Evolutionary conservation across 805 yeast species (phyloP).

Genomic region (Saccharomycopsis fibuligera): DNA sequence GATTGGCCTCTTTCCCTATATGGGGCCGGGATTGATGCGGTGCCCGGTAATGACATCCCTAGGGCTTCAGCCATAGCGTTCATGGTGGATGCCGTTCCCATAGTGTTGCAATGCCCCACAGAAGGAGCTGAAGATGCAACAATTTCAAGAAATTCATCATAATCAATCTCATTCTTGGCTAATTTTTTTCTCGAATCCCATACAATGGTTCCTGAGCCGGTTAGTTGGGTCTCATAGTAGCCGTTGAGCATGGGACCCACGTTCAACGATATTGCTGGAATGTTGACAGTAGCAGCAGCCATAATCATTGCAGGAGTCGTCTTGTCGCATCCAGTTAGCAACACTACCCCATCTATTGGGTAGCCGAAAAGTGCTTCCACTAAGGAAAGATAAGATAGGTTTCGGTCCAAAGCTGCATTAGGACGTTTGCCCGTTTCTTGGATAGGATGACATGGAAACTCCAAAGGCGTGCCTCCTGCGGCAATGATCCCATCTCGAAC

Average conservation of each 20-base stretch:
- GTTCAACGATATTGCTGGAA: slow-evolving; percentile 46
- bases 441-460: slow-evolving; percentile 26
- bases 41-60: slow-evolving; percentile 21
- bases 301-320: slow-evolving; percentile 49
- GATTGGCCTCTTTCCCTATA: slow-evolving; percentile 21
- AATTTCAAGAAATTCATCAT: slow-evolving; percentile 23
- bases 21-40: slow-evolving; percentile 21
- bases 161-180: slow-evolving; percentile 23
- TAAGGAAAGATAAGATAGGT: slow-evolving; percentile 23
- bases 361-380: slow-evolving; percentile 25
- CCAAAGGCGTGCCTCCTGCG: slow-evolving; percentile 24
- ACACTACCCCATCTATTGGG: slow-evolving; percentile 25
- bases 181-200: slow-evolving; percentile 24
- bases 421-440: slow-evolving; percentile 26
- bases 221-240: slow-evolving; percentile 20
- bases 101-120: slow-evolving; percentile 22
- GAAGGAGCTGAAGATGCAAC: slow-evolving; percentile 23
- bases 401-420: slow-evolving; percentile 24
- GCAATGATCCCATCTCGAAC: slow-evolving; percentile 25
- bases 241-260: slow-evolving; percentile 37
- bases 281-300: slow-evolving; percentile 49
- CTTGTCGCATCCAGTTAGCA: slow-evolving; percentile 37
- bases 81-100: slow-evolving; percentile 23
- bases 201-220: slow-evolving; percentile 26
- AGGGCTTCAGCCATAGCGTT: slow-evolving; percentile 22